Percentiles rank a stretch among this genome's conserved stretches.
Evolutionary conservation across 2,329 filamentous ascomycete genomes (phyloP).

Genomic region (Pyrenochaeta sp.): DNA sequence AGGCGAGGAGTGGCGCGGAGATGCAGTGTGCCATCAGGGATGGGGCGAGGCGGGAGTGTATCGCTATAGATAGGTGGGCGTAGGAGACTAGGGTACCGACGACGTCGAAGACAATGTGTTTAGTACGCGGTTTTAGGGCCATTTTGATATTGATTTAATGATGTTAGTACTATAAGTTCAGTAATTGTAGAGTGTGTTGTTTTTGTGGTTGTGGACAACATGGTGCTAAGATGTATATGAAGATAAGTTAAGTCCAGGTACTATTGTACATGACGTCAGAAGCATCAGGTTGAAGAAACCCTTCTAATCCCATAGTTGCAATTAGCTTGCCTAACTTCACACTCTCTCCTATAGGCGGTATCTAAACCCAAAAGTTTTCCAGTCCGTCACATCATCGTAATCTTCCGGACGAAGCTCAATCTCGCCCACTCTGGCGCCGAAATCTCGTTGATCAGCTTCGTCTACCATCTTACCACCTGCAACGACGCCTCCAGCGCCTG

Average conservation of each 20-base stretch:
- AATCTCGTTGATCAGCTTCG: conserved; percentile 8
- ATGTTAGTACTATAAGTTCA: too few relatives aligned
- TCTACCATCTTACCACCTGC: conserved; percentile 24
- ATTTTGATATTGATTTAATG: too few relatives aligned
- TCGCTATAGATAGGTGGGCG: conserved; percentile 53
- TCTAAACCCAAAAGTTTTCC: conserved; percentile 35
- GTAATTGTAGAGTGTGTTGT: too few relatives aligned
- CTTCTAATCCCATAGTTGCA: too few relatives aligned
- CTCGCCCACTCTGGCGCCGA: conserved; percentile 3
- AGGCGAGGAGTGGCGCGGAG: conserved; percentile 56
- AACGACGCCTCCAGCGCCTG: conserved; percentile 26
- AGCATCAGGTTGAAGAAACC: not conserved
- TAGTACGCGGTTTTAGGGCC: not conserved
- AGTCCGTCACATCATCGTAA: conserved; percentile 37
- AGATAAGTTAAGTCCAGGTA: too few relatives aligned
- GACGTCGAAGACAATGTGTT: conserved; percentile 47
- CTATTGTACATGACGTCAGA: not conserved
- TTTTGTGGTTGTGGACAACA: too few relatives aligned
- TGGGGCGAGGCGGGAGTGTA: conserved; percentile 54
- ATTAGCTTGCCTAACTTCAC: not conserved
- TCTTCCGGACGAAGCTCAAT: conserved; percentile 28
- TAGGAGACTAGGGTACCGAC: conserved; percentile 63
- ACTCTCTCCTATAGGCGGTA: conserved; percentile 22
- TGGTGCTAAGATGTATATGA: too few relatives aligned
- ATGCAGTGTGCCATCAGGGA: conserved; percentile 52